Percentiles rank a stretch among this genome's conserved stretches.
phyloP scores from a whole-genome alignment of 2,329 filamentous ascomycete genomes.

The Neofusicoccum umdonicola region DNA sequence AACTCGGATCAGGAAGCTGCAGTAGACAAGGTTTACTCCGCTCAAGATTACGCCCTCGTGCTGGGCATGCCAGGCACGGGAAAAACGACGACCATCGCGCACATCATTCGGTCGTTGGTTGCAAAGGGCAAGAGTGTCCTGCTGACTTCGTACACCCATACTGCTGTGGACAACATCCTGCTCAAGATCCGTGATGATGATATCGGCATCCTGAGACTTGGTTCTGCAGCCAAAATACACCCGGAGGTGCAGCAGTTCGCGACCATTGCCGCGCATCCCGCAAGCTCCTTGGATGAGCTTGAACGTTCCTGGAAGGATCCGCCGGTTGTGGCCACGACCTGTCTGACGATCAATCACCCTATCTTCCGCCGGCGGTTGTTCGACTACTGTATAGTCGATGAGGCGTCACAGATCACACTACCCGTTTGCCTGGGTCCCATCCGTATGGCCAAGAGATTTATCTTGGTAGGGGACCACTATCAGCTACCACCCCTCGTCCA shows the following conservation, averaged over 20 bases:
- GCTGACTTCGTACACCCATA: conserved; percentile 93
- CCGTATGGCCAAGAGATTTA: conserved; percentile 86
- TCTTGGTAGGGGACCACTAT: conserved; percentile 94
- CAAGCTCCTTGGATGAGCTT: conserved; percentile 77
- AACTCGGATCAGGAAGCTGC: conserved; percentile 86
- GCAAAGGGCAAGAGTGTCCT: conserved; percentile 89
- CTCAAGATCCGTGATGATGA: conserved; percentile 81
- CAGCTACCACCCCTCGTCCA: conserved; percentile 92
- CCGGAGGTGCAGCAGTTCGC: conserved; percentile 84
- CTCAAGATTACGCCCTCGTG: conserved; percentile 92
- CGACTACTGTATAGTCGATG: conserved; percentile 97
- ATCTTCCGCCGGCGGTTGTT: conserved; percentile 87
- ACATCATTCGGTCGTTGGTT: conserved; percentile 89
- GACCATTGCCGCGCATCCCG: conserved; percentile 70
- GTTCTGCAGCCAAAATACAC: conserved; percentile 81
- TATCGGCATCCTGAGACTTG: conserved; percentile 79
- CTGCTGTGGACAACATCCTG: conserved; percentile 95
- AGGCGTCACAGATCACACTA: conserved; percentile 94
- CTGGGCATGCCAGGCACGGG: conserved; percentile 97
- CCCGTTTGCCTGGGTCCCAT: conserved; percentile 94
- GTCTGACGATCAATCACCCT: conserved; percentile 83
- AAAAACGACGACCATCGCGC: conserved; percentile 96
- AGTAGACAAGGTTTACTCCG: conserved; percentile 93
- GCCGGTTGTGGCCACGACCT: conserved; percentile 91
- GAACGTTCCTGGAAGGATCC: conserved; percentile 79